Conservation (phyloP, 179 eudicot species). For the Beta corolliflora region DNA sequence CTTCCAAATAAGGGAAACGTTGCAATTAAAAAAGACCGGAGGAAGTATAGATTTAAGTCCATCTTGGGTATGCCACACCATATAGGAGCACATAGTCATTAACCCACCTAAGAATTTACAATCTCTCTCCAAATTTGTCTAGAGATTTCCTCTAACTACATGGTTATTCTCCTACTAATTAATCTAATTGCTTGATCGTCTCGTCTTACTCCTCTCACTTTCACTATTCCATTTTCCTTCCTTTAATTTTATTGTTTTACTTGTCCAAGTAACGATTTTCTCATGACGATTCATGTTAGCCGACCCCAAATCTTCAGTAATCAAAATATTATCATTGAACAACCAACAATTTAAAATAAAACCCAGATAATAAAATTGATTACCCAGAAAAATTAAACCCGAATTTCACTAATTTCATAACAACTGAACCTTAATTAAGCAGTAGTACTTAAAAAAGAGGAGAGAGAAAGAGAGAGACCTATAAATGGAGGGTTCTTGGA, state of each 20-base stretch:
- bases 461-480: constrained; percentile 39
- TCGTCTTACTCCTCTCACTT: no score
- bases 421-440: neutral
- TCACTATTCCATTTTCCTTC: no score
- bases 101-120: neutral
- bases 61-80: no score
- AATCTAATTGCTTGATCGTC: no score
- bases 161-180: neutral
- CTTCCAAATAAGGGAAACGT: no score
- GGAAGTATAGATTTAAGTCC: neutral
- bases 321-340: neutral
- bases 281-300: no score
- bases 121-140: neutral
- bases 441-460: neutral
- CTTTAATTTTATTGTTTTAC: no score
- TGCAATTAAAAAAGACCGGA: no score
- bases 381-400: neutral
- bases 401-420: neutral
- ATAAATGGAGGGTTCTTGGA: constrained; percentile 86
- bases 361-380: constrained; percentile 19
- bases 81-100: neutral
- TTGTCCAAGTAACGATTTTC: no score
- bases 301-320: neutral
- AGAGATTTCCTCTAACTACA: neutral
- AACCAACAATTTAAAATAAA: neutral